These are phyloP conservation scores for Xanthoconium stramineum DNA, from an alignment of 768 basidiomycete genomes.

Conservation along the genomic window DNA sequence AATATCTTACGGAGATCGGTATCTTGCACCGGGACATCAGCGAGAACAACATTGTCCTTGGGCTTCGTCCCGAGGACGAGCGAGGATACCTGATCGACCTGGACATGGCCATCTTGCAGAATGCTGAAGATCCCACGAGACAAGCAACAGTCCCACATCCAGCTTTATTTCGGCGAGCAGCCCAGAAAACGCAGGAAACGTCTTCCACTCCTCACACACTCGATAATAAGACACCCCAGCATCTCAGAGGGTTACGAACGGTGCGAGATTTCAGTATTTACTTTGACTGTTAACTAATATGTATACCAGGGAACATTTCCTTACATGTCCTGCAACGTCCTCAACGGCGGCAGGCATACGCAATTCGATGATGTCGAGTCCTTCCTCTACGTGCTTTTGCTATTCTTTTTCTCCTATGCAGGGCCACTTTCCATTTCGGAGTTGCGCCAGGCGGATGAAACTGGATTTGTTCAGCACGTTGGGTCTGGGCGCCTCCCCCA, in stretches of 20 bases:
- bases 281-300: too few species aligned
- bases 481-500: background rate
- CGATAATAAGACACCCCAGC: too few species aligned
- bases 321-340: background rate
- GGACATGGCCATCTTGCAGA: background rate
- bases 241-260: too few species aligned
- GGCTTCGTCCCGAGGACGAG: background rate
- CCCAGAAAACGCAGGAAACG: too few species aligned
- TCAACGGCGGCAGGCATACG: background rate
- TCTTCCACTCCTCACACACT: too few species aligned
- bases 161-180: too few species aligned
- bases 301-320: background rate
- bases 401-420: slow-evolving; percentile 2
- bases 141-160: too few species aligned
- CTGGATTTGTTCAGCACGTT: background rate
- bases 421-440: background rate
- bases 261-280: too few species aligned
- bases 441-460: background rate
- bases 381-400: background rate
- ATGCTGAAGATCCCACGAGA: background rate
- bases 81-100: background rate
- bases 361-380: slow-evolving; percentile 1
- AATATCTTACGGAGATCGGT: slow-evolving; percentile 12
- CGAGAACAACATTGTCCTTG: slow-evolving; percentile 34
- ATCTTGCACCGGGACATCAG: slow-evolving; percentile 35